phyloP scores from a whole-genome alignment of 2,329 filamentous ascomycete species.

The Ophiostoma piceae region DNA sequence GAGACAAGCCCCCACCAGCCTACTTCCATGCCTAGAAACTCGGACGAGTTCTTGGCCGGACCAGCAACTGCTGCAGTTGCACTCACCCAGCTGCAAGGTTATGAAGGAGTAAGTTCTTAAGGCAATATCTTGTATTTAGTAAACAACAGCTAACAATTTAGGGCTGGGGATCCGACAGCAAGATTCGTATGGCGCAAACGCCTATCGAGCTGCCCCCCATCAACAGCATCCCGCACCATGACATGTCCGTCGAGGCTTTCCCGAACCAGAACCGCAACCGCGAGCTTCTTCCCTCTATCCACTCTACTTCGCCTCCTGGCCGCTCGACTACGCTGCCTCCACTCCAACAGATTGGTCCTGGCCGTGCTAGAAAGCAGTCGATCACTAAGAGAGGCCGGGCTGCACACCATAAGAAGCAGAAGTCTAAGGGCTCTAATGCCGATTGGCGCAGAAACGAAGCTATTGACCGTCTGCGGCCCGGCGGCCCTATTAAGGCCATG shows the following conservation, averaged over 20 bases:
- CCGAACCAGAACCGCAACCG: slow-evolving; percentile 57
- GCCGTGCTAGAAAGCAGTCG: slow-evolving; percentile 76
- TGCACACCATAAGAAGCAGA: slow-evolving; percentile 73
- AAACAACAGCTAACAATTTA: slow-evolving; percentile 32
- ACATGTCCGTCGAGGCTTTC: slow-evolving; percentile 70
- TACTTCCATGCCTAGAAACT: slow-evolving; percentile 55
- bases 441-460: slow-evolving; percentile 55
- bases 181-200: slow-evolving; percentile 56
- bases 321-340: slow-evolving; percentile 85
- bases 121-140: too few species aligned
- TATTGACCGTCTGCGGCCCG: slow-evolving; percentile 55
- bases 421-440: slow-evolving; percentile 64
- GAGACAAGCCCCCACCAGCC: slow-evolving; percentile 50
- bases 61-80: slow-evolving; percentile 74
- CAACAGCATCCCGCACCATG: slow-evolving; percentile 47
- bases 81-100: slow-evolving; percentile 73
- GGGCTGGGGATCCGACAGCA: slow-evolving; percentile 71
- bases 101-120: slow-evolving; percentile 56
- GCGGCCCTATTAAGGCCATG: slow-evolving; percentile 71
- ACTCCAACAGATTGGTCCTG: slow-evolving; percentile 67
- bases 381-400: slow-evolving; percentile 73
- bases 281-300: slow-evolving; percentile 75
- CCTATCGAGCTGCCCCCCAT: slow-evolving; percentile 71
- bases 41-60: slow-evolving; percentile 63
- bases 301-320: slow-evolving; percentile 75